These are phyloP conservation scores for Fusarium brachygibbosum DNA, from an alignment of 2,329 filamentous ascomycete genomes.

Conservation along the genomic window DNA sequence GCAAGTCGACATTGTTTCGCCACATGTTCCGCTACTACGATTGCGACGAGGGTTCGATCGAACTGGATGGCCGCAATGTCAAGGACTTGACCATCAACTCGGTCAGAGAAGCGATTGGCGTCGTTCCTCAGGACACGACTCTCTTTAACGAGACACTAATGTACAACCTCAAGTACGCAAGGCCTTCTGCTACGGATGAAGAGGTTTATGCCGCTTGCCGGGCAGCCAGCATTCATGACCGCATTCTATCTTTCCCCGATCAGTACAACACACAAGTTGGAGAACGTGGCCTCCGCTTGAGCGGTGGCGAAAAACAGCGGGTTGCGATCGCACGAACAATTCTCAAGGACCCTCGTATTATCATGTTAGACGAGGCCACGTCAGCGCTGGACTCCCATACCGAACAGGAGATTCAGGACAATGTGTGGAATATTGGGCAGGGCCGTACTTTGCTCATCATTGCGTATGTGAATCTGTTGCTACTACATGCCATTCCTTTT, in stretches of 20 bases:
- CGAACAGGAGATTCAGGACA: constrained; percentile 91
- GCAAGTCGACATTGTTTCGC: constrained; percentile 96
- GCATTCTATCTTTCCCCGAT: constrained; percentile 89
- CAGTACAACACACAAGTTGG: constrained; percentile 91
- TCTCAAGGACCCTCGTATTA: constrained; percentile 90
- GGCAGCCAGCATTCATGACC: constrained; percentile 92
- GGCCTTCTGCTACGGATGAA: constrained; percentile 82
- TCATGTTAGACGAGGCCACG: constrained; percentile 93
- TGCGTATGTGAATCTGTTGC: constrained; percentile 70
- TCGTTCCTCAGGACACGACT: constrained; percentile 96
- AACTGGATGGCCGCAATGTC: constrained; percentile 87
- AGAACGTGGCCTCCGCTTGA: constrained; percentile 87
- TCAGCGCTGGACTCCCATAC: constrained; percentile 92
- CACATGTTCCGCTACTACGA: constrained; percentile 98
- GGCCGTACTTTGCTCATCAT: constrained; percentile 96
- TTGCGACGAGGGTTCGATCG: constrained; percentile 80
- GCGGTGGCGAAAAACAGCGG: constrained; percentile 92
- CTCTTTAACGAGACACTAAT: constrained; percentile 95
- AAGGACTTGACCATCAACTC: constrained; percentile 92
- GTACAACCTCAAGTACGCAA: constrained; percentile 95
- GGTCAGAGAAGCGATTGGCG: constrained; percentile 90
- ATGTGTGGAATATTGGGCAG: constrained; percentile 82
- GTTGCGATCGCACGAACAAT: constrained; percentile 95
- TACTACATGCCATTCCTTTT: not conserved
- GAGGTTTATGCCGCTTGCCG: constrained; percentile 85